These are phyloP conservation scores for Pleurotus eryngii DNA, from an alignment of 768 basidiomycete genomes.

Conservation along the genomic window DNA sequence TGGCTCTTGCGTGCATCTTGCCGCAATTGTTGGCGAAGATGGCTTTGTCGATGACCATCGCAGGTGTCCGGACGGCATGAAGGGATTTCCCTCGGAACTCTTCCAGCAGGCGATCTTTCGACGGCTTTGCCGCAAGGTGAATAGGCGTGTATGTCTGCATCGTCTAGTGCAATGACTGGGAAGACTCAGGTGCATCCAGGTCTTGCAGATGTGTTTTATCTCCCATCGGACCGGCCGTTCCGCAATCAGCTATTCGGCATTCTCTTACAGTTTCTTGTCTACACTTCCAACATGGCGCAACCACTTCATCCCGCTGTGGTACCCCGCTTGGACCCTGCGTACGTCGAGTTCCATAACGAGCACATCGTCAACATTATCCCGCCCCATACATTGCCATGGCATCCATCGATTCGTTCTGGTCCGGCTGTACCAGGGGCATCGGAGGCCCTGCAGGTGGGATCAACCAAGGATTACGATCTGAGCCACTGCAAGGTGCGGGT, in stretches of 20 bases:
- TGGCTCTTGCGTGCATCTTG: slow-evolving; percentile 64
- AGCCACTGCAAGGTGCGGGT: slow-evolving; percentile 54
- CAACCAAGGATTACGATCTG: slow-evolving; percentile 49
- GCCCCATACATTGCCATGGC: slow-evolving; percentile 60
- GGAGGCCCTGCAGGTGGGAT: slow-evolving; percentile 51
- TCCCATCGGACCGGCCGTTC: background rate
- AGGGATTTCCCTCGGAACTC: slow-evolving; percentile 59
- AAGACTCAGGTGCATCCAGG: background rate
- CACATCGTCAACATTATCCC: slow-evolving; percentile 43
- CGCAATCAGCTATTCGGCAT: background rate
- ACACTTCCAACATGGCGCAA: slow-evolving; percentile 19
- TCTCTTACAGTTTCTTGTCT: background rate
- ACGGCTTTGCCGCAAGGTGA: slow-evolving; percentile 33
- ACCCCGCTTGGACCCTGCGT: slow-evolving; percentile 61
- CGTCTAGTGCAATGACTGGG: background rate
- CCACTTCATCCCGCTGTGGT: slow-evolving; percentile 65
- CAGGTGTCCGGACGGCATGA: slow-evolving; percentile 66
- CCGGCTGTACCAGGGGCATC: slow-evolving; percentile 57
- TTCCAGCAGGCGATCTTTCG: slow-evolving; percentile 46
- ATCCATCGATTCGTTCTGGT: slow-evolving; percentile 49
- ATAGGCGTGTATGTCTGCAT: slow-evolving; percentile 47
- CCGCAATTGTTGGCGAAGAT: slow-evolving; percentile 73
- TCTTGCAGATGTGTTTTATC: background rate
- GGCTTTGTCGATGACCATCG: slow-evolving; percentile 71
- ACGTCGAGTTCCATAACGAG: slow-evolving; percentile 57